Evolutionary conservation across 2,329 filamentous ascomycete species (phyloP), one percentile per base, ranked within the genome.

Genomic region (Aspergillus melleus): DNA sequence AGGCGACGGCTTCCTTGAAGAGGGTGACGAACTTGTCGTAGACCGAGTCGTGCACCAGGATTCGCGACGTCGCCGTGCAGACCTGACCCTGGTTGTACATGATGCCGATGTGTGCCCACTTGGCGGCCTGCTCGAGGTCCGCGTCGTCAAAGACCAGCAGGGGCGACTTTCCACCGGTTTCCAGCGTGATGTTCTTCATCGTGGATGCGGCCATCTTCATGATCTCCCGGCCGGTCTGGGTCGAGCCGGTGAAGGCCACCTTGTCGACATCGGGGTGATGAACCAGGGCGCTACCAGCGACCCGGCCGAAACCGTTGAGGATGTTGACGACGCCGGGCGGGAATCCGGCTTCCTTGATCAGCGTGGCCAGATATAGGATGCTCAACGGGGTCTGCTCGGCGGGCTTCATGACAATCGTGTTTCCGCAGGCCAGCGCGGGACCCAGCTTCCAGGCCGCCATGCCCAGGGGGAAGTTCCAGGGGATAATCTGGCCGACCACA

Each of bases 401-500:
- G 10, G 72, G 70, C 61, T 74, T 74, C 39, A 74, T 56, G 8
- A 74, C 68, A n/a, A 74, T 54, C 12, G 72, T 70, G 58, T 74
- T 74, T 14, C 72, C 72, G 32, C 72, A 74, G 14, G 72, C 71
- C 26, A 74, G 64, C 2, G 72, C 72, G 32, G 72, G 72, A 1
- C 72, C 72, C 22, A 74, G 66, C 60, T 74, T 74, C 72, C 72
- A 74, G n/a, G 72, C 74, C 84, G 84, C 85, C 90, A 93, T 93
- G 72, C 90, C 85, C 50, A 94, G 80, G 8, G 90, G 90, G 80
- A 92, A 94, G 82, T 94, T 94, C 90, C 90, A 93, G 63, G 91
- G 91, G 70, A 95, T 94, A 73, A 94, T 93, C 77, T 95, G 91
- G 72, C 88, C 92, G 76, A 91, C 92, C 61, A 92, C 89, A 76